Percentiles rank a stretch among this genome's conserved stretches.
These are phyloP conservation scores for Byssochlamys sp. DNA, from an alignment of 2,329 filamentous ascomycete genomes.

Conservation along the genomic window DNA sequence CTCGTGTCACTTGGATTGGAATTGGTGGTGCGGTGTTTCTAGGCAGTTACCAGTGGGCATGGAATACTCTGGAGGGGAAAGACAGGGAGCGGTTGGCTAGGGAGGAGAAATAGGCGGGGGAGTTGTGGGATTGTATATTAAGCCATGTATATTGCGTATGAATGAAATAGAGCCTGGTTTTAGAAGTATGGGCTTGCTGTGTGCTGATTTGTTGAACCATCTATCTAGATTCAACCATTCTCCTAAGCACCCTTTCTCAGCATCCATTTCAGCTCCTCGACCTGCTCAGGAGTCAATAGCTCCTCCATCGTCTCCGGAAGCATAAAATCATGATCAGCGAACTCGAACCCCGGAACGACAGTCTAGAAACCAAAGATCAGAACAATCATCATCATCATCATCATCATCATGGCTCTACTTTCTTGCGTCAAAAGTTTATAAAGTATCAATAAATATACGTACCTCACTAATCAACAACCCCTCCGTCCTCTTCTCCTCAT, in stretches of 20 bases:
- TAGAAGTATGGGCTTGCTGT: too few species aligned
- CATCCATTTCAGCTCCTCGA: constrained; percentile 37
- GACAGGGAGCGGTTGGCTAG: constrained; percentile 7
- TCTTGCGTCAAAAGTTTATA: too few species aligned
- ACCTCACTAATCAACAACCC: constrained; percentile 57
- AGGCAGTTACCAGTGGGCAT: constrained; percentile 82
- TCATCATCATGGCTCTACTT: too few species aligned
- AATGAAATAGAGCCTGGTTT: neutral
- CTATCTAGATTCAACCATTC: too few species aligned
- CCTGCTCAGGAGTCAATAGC: constrained; percentile 45
- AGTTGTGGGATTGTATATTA: neutral
- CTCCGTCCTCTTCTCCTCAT: constrained; percentile 27
- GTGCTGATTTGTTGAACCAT: too few species aligned
- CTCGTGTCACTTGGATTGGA: constrained; percentile 87
- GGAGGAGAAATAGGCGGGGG: neutral
- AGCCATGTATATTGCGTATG: neutral
- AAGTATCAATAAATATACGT: constrained; percentile 7
- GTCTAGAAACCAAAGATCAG: constrained; percentile 29
- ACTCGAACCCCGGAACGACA: constrained; percentile 60
- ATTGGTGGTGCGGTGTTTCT: constrained; percentile 89
- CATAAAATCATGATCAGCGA: constrained; percentile 58
- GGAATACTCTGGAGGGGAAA: constrained; percentile 56
- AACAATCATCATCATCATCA: too few species aligned
- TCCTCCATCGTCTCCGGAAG: constrained; percentile 40
- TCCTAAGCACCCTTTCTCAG: constrained; percentile 8